phyloP scores from a whole-genome alignment of 306 rosid species.

The Herpetospermum pedunculosum region DNA sequence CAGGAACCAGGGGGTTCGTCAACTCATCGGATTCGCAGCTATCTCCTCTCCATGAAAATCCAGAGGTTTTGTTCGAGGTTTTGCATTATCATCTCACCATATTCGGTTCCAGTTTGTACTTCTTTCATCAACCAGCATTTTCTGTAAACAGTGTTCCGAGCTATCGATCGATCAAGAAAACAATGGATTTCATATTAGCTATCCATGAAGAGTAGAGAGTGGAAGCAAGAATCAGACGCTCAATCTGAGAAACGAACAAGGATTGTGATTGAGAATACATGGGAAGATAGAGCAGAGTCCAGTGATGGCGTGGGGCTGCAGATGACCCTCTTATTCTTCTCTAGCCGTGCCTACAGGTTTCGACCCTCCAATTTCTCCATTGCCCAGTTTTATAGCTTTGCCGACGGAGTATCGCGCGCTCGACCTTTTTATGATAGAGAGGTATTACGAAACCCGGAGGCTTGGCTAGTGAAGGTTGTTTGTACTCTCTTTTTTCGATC shows the following conservation, averaged over 20 bases:
- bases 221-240: slow-evolving; percentile 8
- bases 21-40: neutral
- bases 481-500: slow-evolving; percentile 53
- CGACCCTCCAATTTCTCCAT: slow-evolving; percentile 48
- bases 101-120: neutral
- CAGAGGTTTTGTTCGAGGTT: neutral
- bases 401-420: slow-evolving; percentile 28
- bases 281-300: slow-evolving; percentile 31
- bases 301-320: slow-evolving; percentile 34
- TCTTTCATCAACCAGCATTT: neutral
- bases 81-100: neutral
- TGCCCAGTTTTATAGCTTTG: slow-evolving; percentile 25
- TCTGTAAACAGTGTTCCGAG: neutral
- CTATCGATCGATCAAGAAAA: neutral
- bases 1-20: neutral
- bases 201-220: slow-evolving; percentile 26
- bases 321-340: slow-evolving; percentile 50
- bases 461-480: slow-evolving; percentile 70
- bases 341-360: slow-evolving; percentile 31
- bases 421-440: slow-evolving; percentile 24
- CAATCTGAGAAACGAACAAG: slow-evolving; percentile 11
- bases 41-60: neutral
- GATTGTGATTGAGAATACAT: slow-evolving; percentile 31
- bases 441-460: slow-evolving; percentile 34
- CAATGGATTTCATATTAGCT: neutral